Percentiles rank a stretch among this genome's conserved stretches.
Evolutionary conservation across 2,329 filamentous ascomycete species (phyloP).

Genomic region (Penicillium sp.): DNA sequence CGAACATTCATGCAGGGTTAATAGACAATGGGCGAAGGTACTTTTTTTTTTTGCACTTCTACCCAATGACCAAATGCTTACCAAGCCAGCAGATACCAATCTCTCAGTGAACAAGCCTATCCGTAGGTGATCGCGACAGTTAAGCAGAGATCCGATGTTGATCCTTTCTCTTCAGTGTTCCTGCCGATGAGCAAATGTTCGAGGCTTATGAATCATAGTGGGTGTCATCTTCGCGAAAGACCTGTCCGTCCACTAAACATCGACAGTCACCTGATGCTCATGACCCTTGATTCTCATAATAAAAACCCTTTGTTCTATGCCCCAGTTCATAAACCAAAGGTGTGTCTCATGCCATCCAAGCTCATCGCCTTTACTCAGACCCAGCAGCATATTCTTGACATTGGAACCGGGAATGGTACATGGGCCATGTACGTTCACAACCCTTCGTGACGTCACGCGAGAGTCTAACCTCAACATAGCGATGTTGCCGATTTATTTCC

Average conservation of each 20-base stretch:
- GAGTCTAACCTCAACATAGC: constrained; percentile 2
- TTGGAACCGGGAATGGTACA: constrained; percentile 10
- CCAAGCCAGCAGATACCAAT: constrained; percentile 3
- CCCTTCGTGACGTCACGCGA: neutral
- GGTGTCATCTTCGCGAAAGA: neutral
- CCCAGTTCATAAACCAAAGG: constrained; percentile 1
- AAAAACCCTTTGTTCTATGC: constrained; percentile 11
- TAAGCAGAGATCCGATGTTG: neutral
- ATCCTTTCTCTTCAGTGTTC: neutral
- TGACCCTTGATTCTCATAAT: constrained; percentile 4
- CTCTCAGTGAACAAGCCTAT: neutral
- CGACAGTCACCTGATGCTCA: constrained; percentile 7
- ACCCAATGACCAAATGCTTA: neutral
- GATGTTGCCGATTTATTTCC: constrained; percentile 13
- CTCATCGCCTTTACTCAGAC: neutral
- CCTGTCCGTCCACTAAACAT: neutral
- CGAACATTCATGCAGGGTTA: constrained; percentile 4
- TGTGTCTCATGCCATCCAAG: neutral
- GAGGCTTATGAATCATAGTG: constrained; percentile 11
- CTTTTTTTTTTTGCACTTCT: neutral
- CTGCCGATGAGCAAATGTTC: constrained; percentile 12
- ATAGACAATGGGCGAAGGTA: constrained; percentile 13
- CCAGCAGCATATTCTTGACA: constrained; percentile 10
- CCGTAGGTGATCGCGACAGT: neutral
- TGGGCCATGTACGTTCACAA: constrained; percentile 10